phyloP scores from a whole-genome alignment of 2,329 filamentous ascomycete species.

The Paecilomyces sp. region DNA sequence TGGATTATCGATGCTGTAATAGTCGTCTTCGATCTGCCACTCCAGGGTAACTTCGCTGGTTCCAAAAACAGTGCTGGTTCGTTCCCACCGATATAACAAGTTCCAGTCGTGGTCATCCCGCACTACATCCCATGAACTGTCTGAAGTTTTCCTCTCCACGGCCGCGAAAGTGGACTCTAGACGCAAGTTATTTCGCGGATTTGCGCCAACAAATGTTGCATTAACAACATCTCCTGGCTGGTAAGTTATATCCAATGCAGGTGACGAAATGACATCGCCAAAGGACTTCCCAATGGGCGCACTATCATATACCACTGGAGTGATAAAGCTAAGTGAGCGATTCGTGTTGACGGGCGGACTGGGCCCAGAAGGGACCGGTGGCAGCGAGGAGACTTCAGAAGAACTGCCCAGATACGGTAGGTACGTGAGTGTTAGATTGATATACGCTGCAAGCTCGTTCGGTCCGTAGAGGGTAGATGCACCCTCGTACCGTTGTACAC shows the following conservation, averaged over 20 bases:
- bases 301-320: constrained; percentile 67
- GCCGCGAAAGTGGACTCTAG: constrained; percentile 71
- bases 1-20: constrained; percentile 33
- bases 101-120: constrained; percentile 76
- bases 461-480: constrained; percentile 83
- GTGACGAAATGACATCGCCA: constrained; percentile 56
- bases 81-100: constrained; percentile 71
- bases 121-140: constrained; percentile 56
- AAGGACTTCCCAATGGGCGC: constrained; percentile 60
- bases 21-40: constrained; percentile 67
- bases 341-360: constrained; percentile 71
- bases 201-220: constrained; percentile 74
- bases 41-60: constrained; percentile 70
- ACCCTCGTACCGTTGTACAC: constrained; percentile 87
- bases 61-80: constrained; percentile 61
- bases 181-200: constrained; percentile 80
- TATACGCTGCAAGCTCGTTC: constrained; percentile 75
- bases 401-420: constrained; percentile 57
- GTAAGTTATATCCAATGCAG: constrained; percentile 50
- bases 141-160: constrained; percentile 55
- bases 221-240: constrained; percentile 54
- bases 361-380: constrained; percentile 46
- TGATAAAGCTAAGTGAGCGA: constrained; percentile 71
- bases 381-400: constrained; percentile 29
- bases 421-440: constrained; percentile 72